A percentile compares a stretch with the other conserved stretches of the same genome.
Evolutionary conservation across 805 yeast species (phyloP).

Genomic region (Spathaspora arborariae): DNA sequence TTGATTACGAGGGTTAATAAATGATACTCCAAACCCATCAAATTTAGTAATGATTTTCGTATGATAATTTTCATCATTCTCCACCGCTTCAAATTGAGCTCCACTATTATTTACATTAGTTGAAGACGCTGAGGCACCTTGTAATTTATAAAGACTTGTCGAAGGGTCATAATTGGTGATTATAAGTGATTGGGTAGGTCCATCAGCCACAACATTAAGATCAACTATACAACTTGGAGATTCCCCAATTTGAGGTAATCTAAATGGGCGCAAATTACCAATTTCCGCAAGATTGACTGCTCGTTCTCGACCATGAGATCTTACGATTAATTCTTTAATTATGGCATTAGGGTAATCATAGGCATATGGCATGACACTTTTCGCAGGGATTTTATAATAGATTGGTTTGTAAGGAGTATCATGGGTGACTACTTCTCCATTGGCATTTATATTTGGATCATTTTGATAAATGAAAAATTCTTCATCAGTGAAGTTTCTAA

Average conservation of each 20-base stretch:
- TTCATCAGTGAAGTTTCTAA: slow-evolving; percentile 83
- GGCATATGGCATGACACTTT: slow-evolving; percentile 95
- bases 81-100: slow-evolving; percentile 49
- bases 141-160: slow-evolving; percentile 66
- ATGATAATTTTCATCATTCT: slow-evolving; percentile 50
- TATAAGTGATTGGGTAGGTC: slow-evolving; percentile 85
- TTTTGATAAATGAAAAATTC: slow-evolving; percentile 85
- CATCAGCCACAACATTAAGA: slow-evolving; percentile 92
- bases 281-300: slow-evolving; percentile 86
- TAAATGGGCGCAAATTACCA: slow-evolving; percentile 86
- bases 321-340: slow-evolving; percentile 71
- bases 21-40: slow-evolving; percentile 84
- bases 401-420: slow-evolving; percentile 70
- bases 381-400: slow-evolving; percentile 76
- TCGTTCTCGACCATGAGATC: slow-evolving; percentile 71
- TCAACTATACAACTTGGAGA: slow-evolving; percentile 59
- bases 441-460: slow-evolving; percentile 68
- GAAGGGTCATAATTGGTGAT: slow-evolving; percentile 80
- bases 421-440: slow-evolving; percentile 48
- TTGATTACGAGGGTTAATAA: slow-evolving; percentile 64
- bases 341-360: slow-evolving; percentile 96
- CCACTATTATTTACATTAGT: slow-evolving; percentile 20
- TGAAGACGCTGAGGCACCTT: slow-evolving; percentile 25
- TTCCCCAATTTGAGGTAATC: slow-evolving; percentile 50
- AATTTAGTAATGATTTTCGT: slow-evolving; percentile 58